phyloP scores from a whole-genome alignment of 768 basidiomycete genomes.

The Hemileccinum impolitum region DNA sequence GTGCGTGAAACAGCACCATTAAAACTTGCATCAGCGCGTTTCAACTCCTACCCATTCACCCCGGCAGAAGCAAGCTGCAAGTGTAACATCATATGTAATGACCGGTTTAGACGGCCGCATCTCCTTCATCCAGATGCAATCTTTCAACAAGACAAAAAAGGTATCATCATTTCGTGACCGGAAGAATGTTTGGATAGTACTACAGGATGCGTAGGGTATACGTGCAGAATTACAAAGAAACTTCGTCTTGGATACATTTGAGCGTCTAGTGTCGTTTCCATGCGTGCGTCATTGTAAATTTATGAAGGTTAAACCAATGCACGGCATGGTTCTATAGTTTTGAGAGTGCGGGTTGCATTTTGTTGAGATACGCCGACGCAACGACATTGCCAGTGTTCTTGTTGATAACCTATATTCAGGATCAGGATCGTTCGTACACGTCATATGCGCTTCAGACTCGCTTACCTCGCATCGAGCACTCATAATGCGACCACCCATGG shows the following conservation, averaged over 20 bases:
- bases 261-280: conserved; percentile 17
- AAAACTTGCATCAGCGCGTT: neutral
- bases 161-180: conserved; percentile 1
- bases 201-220: conserved; percentile 24
- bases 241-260: conserved; percentile 18
- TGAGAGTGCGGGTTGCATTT: conserved; percentile 61
- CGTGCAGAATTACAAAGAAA: conserved; percentile 11
- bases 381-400: conserved; percentile 55
- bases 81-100: neutral
- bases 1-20: neutral
- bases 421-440: conserved; percentile 2
- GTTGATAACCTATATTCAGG: conserved; percentile 48
- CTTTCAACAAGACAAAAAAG: neutral
- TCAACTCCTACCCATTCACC: neutral
- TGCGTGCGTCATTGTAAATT: neutral
- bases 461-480: conserved; percentile 67
- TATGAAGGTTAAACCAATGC: conserved; percentile 2
- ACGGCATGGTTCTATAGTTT: conserved; percentile 38
- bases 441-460: conserved; percentile 2
- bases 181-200: conserved; percentile 17
- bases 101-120: too few relatives aligned
- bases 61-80: too few relatives aligned
- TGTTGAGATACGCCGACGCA: conserved; percentile 66
- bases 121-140: neutral
- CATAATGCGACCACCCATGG: conserved; percentile 69